phyloP scores from a whole-genome alignment of 805 yeast species.

The Ogataea polymorpha region DNA sequence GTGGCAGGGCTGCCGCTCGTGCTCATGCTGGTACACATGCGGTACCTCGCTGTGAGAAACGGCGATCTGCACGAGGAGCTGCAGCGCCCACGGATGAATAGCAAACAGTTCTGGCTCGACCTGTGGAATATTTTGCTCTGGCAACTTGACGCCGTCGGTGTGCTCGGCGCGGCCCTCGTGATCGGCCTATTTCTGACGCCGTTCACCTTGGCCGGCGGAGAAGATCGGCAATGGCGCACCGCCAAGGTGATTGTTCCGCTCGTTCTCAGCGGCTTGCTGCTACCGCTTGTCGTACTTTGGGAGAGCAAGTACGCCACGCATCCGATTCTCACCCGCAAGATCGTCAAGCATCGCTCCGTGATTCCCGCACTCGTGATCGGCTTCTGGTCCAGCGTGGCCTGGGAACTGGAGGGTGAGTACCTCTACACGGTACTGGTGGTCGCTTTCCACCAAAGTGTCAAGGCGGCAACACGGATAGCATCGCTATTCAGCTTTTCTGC shows the following conservation, averaged over 20 bases:
- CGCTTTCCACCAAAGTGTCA: slow-evolving; percentile 29
- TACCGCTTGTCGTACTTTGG: slow-evolving; percentile 29
- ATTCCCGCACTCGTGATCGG: slow-evolving; percentile 34
- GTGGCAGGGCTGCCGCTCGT: slow-evolving; percentile 36
- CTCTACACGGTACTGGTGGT: slow-evolving; percentile 35
- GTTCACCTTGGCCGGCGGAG: slow-evolving; percentile 33
- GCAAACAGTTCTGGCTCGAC: not conserved
- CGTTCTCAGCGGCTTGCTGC: slow-evolving; percentile 35
- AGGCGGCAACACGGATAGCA: slow-evolving; percentile 37
- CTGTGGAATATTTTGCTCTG: not conserved
- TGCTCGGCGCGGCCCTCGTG: slow-evolving; percentile 2
- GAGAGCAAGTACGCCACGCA: slow-evolving; percentile 33
- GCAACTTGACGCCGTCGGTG: not conserved
- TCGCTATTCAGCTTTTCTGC: slow-evolving; percentile 36
- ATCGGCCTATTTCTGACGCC: slow-evolving; percentile 39
- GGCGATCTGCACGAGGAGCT: not conserved
- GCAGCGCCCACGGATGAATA: slow-evolving; percentile 7
- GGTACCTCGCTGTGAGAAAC: slow-evolving; percentile 14
- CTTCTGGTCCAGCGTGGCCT: slow-evolving; percentile 5
- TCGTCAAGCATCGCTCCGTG: slow-evolving; percentile 37
- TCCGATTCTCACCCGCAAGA: slow-evolving; percentile 2
- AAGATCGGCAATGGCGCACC: slow-evolving; percentile 33
- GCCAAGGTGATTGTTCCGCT: slow-evolving; percentile 42
- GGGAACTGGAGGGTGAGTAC: slow-evolving; percentile 19
- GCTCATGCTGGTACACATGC: slow-evolving; percentile 31